Conservation (phyloP, 75 land plant genomes). For the Pinus tabuliformis region DNA sequence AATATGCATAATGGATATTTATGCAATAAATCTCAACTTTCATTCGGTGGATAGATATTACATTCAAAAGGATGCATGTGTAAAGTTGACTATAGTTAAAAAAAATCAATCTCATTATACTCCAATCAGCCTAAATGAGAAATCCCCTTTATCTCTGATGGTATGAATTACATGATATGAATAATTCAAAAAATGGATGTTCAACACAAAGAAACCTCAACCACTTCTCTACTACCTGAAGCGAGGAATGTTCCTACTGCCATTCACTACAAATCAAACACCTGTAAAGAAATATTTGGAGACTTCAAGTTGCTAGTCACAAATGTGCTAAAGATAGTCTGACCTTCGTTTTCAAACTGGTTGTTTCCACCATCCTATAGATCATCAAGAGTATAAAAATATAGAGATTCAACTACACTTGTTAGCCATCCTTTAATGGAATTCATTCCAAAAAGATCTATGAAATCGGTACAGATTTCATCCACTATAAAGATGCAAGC, state of each 20-base stretch:
- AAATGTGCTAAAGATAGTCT: background rate
- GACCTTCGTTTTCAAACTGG: constrained; percentile 2
- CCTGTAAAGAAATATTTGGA: constrained; percentile 35
- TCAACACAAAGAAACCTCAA: constrained; percentile 50
- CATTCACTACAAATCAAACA: constrained; percentile 49
- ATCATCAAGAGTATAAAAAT: too few relatives aligned
- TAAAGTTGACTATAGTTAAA: constrained; percentile 1
- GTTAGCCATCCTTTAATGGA: too few relatives aligned
- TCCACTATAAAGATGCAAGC: too few relatives aligned
- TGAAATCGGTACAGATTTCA: too few relatives aligned
- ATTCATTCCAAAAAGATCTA: too few relatives aligned
- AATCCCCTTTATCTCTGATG: constrained; percentile 8
- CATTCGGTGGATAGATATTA: background rate
- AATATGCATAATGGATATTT: background rate
- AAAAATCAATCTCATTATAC: background rate
- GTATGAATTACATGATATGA: constrained; percentile 21
- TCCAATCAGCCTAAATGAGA: background rate
- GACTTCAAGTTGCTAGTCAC: constrained; percentile 4
- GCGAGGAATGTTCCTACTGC: constrained; percentile 37
- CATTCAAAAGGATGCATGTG: background rate
- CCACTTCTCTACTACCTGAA: constrained; percentile 61
- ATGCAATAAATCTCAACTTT: background rate
- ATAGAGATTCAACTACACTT: too few relatives aligned
- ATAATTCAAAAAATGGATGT: constrained; percentile 77
- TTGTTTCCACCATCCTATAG: background rate